Percentiles rank a stretch among this genome's conserved stretches.
Conservation (phyloP, 2,329 filamentous ascomycete species). For the Ophiostoma quercus region DNA sequence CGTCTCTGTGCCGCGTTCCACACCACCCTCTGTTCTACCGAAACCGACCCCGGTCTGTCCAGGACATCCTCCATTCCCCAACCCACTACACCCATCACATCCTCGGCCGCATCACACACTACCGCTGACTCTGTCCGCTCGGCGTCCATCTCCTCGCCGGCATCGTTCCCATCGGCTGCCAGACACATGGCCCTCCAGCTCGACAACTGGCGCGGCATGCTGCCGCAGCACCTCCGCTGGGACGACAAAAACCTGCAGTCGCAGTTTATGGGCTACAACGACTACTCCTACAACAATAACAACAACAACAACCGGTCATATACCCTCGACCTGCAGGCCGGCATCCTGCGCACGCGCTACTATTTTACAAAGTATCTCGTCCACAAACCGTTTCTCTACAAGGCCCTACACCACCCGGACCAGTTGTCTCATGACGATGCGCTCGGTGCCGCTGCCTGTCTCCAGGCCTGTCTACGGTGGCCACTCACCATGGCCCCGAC, state of each 20-base stretch:
- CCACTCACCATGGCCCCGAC: slow-evolving; percentile 54
- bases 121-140: background rate
- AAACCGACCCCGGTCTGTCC: background rate
- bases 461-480: slow-evolving; percentile 55
- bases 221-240: slow-evolving; percentile 54
- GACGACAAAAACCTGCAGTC: slow-evolving; percentile 45
- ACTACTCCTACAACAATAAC: background rate
- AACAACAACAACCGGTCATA: slow-evolving; percentile 31
- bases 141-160: slow-evolving; percentile 43
- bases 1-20: slow-evolving; percentile 51
- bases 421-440: slow-evolving; percentile 50
- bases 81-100: background rate
- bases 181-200: slow-evolving; percentile 45
- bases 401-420: slow-evolving; percentile 54
- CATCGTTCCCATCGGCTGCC: background rate
- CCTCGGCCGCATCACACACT: background rate
- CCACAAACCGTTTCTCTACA: slow-evolving; percentile 55
- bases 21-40: slow-evolving; percentile 36
- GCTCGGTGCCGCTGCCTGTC: slow-evolving; percentile 51
- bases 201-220: slow-evolving; percentile 52
- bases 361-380: slow-evolving; percentile 56
- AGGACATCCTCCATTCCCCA: slow-evolving; percentile 25
- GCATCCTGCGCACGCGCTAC: slow-evolving; percentile 53
- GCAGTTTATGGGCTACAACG: slow-evolving; percentile 35
- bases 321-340: slow-evolving; percentile 52